Evolutionary conservation across 2,329 filamentous ascomycete genomes (phyloP).

Genomic region (Fusarium hainanense): DNA sequence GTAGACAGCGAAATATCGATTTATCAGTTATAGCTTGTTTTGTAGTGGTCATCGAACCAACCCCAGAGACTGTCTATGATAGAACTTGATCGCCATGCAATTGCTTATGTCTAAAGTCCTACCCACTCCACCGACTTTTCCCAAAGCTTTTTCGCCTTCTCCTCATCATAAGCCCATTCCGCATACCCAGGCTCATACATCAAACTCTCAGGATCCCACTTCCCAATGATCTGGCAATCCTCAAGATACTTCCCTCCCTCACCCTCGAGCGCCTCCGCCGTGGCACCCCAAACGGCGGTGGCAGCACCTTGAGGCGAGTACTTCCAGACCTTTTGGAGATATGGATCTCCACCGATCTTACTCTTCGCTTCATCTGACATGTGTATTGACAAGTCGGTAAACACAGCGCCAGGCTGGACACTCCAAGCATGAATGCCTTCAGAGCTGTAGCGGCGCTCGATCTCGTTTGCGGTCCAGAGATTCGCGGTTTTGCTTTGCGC

Average conservation of each 20-base stretch:
- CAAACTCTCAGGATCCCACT: not conserved
- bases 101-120: not conserved
- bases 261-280: not conserved
- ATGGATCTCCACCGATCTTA: not conserved
- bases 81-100: no score
- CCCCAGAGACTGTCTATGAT: no score
- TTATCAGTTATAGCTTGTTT: no score
- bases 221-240: constrained; percentile 8
- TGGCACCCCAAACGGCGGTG: constrained; percentile 8
- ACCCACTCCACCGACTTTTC: not conserved
- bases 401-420: not conserved
- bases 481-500: constrained; percentile 1
- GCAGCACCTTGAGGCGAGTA: not conserved
- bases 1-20: no score
- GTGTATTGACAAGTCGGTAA: not conserved
- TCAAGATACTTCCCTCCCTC: constrained; percentile 11
- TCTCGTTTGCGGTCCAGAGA: constrained; percentile 15
- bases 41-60: no score
- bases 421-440: constrained; percentile 5
- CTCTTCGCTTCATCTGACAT: constrained; percentile 6
- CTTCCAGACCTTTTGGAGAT: constrained; percentile 3
- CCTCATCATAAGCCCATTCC: not conserved
- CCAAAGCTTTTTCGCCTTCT: not conserved
- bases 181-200: not conserved
- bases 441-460: not conserved